phyloP scores from a whole-genome alignment of 2,329 filamentous ascomycete species.

The Venturia aucupariae region DNA sequence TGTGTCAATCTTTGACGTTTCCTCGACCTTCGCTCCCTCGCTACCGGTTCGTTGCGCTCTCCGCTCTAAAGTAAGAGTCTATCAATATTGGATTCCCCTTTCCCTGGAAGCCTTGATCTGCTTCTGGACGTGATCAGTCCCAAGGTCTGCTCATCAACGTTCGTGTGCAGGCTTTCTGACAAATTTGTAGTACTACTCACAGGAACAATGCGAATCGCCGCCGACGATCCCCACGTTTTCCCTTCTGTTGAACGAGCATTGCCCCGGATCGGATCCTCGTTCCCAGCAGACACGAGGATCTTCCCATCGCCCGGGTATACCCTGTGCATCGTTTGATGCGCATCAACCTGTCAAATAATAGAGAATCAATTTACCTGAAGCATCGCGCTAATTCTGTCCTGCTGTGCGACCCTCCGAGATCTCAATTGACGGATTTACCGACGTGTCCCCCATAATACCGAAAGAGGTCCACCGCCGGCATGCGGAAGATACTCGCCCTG shows the following conservation, averaged over 20 bases:
- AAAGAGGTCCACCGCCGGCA: not conserved
- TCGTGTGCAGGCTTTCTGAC: not conserved
- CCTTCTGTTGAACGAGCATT: not conserved
- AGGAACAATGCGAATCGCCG: not conserved
- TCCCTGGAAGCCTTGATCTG: too few relatives aligned
- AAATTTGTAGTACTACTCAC: not conserved
- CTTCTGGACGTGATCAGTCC: not conserved
- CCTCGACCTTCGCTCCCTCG: too few relatives aligned
- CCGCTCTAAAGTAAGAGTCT: too few relatives aligned
- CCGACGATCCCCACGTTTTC: not conserved
- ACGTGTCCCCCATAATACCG: not conserved
- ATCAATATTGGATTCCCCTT: too few relatives aligned
- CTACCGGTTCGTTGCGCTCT: too few relatives aligned
- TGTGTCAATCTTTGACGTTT: not conserved
- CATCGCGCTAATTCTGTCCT: not conserved
- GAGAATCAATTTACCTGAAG: not conserved
- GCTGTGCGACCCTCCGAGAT: not conserved
- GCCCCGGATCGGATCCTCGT: not conserved
- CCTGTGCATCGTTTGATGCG: not conserved
- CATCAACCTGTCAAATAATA: too few relatives aligned
- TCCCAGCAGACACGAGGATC: not conserved
- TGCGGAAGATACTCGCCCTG: not conserved
- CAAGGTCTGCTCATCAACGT: not conserved
- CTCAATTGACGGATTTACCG: not conserved
- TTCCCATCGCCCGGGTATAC: not conserved